phyloP scores from a whole-genome alignment of 345 rosid genomes.

The rapeseed (Brassica napus) region Da-Ae NC_063452.1:21470001-21470500 shows the following conservation, averaged over 20 bases:
- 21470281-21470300: constrained; percentile 67
- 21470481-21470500: constrained; percentile 79
- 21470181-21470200: constrained; percentile 88
- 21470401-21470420: constrained; percentile 69
- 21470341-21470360: constrained; percentile 46
- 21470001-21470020: constrained; percentile 72
- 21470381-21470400: constrained; percentile 69
- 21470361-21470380: constrained; percentile 72
- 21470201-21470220: constrained; percentile 75
- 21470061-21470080: constrained; percentile 84
- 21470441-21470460: constrained; percentile 46
- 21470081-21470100: constrained; percentile 57
- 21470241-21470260: constrained; percentile 74
- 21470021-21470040: constrained; percentile 55
- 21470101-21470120: constrained; percentile 65
- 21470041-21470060: constrained; percentile 83
- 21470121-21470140: constrained; percentile 50
- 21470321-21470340: constrained; percentile 50
- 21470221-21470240: constrained; percentile 79
- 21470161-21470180: constrained; percentile 64
- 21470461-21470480: constrained; percentile 62
- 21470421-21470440: constrained; percentile 52
- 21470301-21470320: constrained; percentile 76
- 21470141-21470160: constrained; percentile 69
- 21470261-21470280: constrained; percentile 83